A percentile compares a stretch with the other conserved stretches of the same genome.
phyloP scores from a whole-genome alignment of 108 stramenopile species.

The Skeletonema tropicum region DNA sequence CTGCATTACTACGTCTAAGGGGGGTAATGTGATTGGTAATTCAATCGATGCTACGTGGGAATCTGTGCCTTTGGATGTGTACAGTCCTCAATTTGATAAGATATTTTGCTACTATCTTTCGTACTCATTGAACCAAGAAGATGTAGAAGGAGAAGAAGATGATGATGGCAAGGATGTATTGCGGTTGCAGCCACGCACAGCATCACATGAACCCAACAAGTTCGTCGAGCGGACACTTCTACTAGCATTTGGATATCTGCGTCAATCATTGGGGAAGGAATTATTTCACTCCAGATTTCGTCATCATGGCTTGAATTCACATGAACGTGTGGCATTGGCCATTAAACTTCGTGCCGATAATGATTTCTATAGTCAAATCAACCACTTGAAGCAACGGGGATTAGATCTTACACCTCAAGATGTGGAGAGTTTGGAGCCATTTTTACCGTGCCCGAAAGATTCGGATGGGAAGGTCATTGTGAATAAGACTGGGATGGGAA shows the following conservation, averaged over 20 bases:
- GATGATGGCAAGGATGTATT: slow-evolving; percentile 20
- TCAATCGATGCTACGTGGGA: slow-evolving; percentile 5
- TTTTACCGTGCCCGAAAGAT: slow-evolving; percentile 77
- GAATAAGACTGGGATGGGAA: slow-evolving; percentile 94
- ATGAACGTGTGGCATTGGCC: slow-evolving; percentile 33
- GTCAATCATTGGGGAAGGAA: slow-evolving; percentile 29
- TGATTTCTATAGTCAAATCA: slow-evolving; percentile 94
- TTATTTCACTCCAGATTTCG: slow-evolving; percentile 29
- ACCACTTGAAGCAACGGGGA: slow-evolving; percentile 57
- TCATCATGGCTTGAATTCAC: slow-evolving; percentile 5
- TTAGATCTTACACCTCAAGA: slow-evolving; percentile 64
- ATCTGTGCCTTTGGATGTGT: slow-evolving; percentile 49
- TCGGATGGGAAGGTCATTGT: slow-evolving; percentile 61
- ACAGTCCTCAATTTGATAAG: slow-evolving; percentile 76
- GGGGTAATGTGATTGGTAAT: neutral
- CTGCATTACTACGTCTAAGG: neutral
- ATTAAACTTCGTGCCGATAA: slow-evolving; percentile 93
- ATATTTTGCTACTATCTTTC: slow-evolving; percentile 36
- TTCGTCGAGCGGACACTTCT: slow-evolving; percentile 89
- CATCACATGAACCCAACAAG: slow-evolving; percentile 50
- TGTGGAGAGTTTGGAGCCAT: slow-evolving; percentile 70
- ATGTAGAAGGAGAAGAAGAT: neutral
- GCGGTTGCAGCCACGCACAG: slow-evolving; percentile 15
- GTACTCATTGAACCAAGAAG: slow-evolving; percentile 43
- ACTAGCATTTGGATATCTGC: slow-evolving; percentile 66